These are phyloP conservation scores for Lepidopterella palustris DNA, from an alignment of 495 filamentous ascomycete genomes.

Conservation along the genomic window DNA sequence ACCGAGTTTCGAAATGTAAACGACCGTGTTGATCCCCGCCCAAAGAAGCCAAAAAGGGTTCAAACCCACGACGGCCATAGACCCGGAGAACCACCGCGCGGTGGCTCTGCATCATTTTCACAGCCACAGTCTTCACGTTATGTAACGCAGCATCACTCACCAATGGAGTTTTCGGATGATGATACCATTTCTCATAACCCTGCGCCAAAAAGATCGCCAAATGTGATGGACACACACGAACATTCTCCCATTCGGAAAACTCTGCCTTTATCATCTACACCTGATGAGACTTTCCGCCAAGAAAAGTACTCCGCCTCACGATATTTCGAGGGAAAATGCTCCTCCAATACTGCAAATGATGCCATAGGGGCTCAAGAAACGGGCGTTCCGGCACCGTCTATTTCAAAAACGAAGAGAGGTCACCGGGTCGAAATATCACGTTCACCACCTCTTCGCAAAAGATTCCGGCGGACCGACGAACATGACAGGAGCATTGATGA, in stretches of 20 bases:
- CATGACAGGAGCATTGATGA: background rate
- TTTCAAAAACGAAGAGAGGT: too few relatives aligned
- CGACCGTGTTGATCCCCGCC: background rate
- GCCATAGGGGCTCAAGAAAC: too few relatives aligned
- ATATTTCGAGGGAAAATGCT: too few relatives aligned
- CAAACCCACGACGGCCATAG: background rate
- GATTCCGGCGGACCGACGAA: background rate
- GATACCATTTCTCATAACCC: background rate
- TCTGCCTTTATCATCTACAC: too few relatives aligned
- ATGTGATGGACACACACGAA: background rate
- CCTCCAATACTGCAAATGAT: too few relatives aligned
- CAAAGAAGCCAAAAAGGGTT: background rate
- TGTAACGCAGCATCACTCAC: too few relatives aligned
- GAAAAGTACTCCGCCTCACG: too few relatives aligned
- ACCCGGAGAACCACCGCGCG: background rate
- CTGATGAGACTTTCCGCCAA: too few relatives aligned
- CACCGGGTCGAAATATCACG: background rate
- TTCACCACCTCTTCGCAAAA: background rate
- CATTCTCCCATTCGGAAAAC: too few relatives aligned
- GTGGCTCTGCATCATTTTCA: too few relatives aligned
- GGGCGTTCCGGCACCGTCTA: too few relatives aligned
- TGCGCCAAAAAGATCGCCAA: background rate
- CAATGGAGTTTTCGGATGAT: background rate
- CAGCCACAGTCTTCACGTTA: too few relatives aligned
- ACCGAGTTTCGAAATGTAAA: background rate